phyloP scores from a whole-genome alignment of 83 land plant species.

The Picea abies region DNA sequence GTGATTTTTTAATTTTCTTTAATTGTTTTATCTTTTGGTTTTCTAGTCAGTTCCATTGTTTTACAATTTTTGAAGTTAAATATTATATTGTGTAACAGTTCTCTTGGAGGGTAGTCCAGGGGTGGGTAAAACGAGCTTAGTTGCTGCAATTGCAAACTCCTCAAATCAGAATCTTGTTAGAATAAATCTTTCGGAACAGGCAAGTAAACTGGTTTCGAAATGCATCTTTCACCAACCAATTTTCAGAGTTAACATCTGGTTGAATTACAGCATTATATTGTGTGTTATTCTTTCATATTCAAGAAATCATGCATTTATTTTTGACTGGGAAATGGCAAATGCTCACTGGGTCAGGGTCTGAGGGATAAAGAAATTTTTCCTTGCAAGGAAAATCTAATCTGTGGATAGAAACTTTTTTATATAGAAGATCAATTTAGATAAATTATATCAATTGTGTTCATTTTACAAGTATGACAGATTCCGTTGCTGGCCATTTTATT shows the following conservation, averaged over 20 bases:
- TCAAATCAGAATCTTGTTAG: conserved; percentile 90
- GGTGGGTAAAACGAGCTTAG: conserved; percentile 97
- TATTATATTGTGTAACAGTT: conserved; percentile 39
- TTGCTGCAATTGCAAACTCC: conserved; percentile 77
- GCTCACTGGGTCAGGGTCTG: neutral
- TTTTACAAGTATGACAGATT: neutral
- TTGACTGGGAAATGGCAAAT: neutral
- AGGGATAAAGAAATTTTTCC: neutral
- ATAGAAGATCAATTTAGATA: too few relatives aligned
- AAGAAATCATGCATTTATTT: neutral
- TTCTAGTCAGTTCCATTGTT: neutral
- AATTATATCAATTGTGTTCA: neutral
- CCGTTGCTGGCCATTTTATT: neutral
- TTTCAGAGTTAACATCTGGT: too few relatives aligned
- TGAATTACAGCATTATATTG: neutral
- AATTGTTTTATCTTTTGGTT: neutral
- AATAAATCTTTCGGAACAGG: conserved; percentile 98
- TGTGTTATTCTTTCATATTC: neutral
- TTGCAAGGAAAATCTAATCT: neutral
- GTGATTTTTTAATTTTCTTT: conserved; percentile 26
- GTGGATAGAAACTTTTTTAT: too few relatives aligned
- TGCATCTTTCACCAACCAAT: conserved; percentile 1
- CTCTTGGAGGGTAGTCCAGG: conserved; percentile 99
- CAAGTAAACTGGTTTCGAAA: conserved; percentile 13
- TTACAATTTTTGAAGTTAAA: neutral